Percentiles rank a stretch among this genome's conserved stretches.
Conservation (phyloP, 2,329 filamentous ascomycete species). For the Trichoderma breve region DNA sequence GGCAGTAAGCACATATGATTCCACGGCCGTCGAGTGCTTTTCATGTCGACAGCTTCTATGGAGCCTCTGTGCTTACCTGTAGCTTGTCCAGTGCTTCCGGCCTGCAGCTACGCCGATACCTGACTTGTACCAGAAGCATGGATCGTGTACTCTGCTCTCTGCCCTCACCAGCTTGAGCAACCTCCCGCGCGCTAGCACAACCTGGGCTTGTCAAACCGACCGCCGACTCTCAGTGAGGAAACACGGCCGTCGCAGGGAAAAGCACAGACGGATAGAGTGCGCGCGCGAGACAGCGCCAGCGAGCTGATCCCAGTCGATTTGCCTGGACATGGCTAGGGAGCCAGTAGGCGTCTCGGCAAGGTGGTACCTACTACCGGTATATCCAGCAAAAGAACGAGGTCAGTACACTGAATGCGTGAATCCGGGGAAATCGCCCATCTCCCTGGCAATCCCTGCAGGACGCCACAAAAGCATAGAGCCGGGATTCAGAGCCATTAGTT, state of each 20-base stretch:
- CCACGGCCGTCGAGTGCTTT: not conserved
- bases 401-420: not conserved
- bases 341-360: not conserved
- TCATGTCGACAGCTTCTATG: not conserved
- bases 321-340: not conserved
- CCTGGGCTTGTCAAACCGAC: conserved; percentile 1
- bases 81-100: not conserved
- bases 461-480: not conserved
- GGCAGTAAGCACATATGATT: not conserved
- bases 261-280: not conserved
- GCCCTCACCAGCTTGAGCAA: conserved; percentile 12
- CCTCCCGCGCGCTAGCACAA: conserved; percentile 13
- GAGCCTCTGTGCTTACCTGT: not conserved
- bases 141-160: not conserved
- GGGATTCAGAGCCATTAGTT: not conserved
- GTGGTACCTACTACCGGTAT: not conserved
- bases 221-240: conserved; percentile 1
- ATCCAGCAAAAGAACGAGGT: not conserved
- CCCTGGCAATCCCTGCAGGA: not conserved
- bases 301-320: not conserved
- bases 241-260: not conserved
- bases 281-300: not conserved
- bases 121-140: not conserved
- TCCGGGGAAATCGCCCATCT: conserved; percentile 6
- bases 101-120: not conserved